Evolutionary conservation across 768 basidiomycete species (phyloP).

Genomic region (Boletus sensibilis): DNA sequence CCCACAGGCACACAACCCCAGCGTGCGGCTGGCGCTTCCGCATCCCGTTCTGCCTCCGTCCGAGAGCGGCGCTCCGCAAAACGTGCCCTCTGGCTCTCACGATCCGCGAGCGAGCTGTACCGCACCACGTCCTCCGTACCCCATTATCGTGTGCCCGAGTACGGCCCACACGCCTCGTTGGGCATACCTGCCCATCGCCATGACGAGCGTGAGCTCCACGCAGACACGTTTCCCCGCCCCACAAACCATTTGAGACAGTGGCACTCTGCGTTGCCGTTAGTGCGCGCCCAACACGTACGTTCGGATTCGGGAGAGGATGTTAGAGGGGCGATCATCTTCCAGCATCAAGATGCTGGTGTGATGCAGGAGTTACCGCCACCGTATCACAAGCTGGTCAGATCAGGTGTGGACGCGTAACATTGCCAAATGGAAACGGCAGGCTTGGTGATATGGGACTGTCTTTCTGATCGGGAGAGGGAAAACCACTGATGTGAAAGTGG

Average conservation of each 20-base stretch:
- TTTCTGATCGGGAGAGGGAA: neutral
- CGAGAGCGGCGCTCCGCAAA: slow-evolving; percentile 13
- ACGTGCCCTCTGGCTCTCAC: slow-evolving; percentile 16
- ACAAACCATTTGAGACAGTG: slow-evolving; percentile 20
- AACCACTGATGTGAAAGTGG: neutral
- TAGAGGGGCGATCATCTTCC: slow-evolving; percentile 1
- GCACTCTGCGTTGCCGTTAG: slow-evolving; percentile 20
- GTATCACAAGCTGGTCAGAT: slow-evolving; percentile 19
- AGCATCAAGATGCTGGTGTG: slow-evolving; percentile 20
- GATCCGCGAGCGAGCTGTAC: slow-evolving; percentile 27
- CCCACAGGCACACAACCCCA: neutral
- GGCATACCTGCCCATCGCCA: neutral
- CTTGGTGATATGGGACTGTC: neutral
- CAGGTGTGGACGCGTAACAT: neutral
- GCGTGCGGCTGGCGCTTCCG: neutral
- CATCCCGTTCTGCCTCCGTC: neutral
- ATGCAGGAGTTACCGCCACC: slow-evolving; percentile 28
- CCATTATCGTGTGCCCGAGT: neutral
- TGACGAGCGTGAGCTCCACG: neutral
- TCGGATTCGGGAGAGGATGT: neutral
- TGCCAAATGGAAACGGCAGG: neutral
- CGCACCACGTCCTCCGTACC: neutral
- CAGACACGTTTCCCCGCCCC: neutral
- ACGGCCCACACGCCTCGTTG: neutral
- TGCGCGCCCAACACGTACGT: neutral